Evolutionary conservation across 1,139 yeast species (phyloP).

Genomic region (Candida buenavistaensis): DNA sequence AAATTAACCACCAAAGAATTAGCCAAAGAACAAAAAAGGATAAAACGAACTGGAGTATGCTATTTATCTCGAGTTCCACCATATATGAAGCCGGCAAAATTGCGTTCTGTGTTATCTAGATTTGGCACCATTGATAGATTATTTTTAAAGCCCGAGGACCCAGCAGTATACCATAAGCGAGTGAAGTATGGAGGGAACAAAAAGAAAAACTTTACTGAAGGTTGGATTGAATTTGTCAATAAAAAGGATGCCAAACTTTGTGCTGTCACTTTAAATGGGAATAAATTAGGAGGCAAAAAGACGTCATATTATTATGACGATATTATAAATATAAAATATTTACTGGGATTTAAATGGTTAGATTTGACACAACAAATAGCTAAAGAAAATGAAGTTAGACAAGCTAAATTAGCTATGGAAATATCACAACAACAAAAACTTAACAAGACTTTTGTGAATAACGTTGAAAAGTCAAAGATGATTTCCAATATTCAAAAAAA

Average conservation of each 20-base stretch:
- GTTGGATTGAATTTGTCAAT: slow-evolving; percentile 91
- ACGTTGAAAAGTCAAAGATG: slow-evolving; percentile 86
- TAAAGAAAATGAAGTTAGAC: slow-evolving; percentile 84
- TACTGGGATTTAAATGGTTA: slow-evolving; percentile 92
- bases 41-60: slow-evolving; percentile 83
- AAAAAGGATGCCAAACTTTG: slow-evolving; percentile 89
- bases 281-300: slow-evolving; percentile 88
- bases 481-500: slow-evolving; percentile 63
- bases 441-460: slow-evolving; percentile 78
- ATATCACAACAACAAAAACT: slow-evolving; percentile 84
- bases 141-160: slow-evolving; percentile 85
- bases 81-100: slow-evolving; percentile 91
- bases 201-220: slow-evolving; percentile 85
- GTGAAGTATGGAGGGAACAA: slow-evolving; percentile 93
- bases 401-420: slow-evolving; percentile 83
- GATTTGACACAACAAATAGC: slow-evolving; percentile 94
- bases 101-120: slow-evolving; percentile 73
- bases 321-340: slow-evolving; percentile 82
- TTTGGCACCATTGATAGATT: slow-evolving; percentile 88
- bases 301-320: slow-evolving; percentile 94
- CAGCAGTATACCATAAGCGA: slow-evolving; percentile 60
- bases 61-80: slow-evolving; percentile 92
- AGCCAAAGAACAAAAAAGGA: slow-evolving; percentile 56
- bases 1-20: slow-evolving; percentile 53
- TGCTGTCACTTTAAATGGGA: slow-evolving; percentile 83